Conservation (phyloP, 1,284 basidiomycete genomes). For the Ceratobasidium sp. region DNA sequence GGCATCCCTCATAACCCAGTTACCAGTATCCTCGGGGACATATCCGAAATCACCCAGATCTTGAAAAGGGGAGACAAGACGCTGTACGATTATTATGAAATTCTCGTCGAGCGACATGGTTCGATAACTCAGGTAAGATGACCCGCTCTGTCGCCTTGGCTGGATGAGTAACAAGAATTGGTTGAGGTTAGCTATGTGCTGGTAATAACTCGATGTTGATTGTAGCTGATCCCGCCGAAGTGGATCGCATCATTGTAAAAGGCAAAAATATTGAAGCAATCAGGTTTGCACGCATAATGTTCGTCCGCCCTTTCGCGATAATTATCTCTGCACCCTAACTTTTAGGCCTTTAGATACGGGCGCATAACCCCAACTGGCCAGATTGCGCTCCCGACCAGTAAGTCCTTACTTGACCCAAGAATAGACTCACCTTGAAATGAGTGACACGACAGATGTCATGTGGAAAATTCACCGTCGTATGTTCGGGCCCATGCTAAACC, state of each 20-base stretch:
- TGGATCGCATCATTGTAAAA: not conserved
- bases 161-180: too few relatives aligned
- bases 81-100: not conserved
- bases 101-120: not conserved
- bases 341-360: not conserved
- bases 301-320: not conserved
- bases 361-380: not conserved
- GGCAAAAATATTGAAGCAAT: constrained; percentile 5
- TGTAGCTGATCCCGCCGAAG: constrained; percentile 8
- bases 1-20: constrained; percentile 18
- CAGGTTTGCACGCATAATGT: not conserved
- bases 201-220: not conserved
- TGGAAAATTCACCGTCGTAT: constrained; percentile 21
- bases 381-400: not conserved
- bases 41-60: not conserved
- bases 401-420: not conserved
- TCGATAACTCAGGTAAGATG: constrained; percentile 17
- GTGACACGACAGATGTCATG: not conserved
- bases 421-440: not conserved
- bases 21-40: constrained; percentile 9
- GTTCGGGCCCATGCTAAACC: not conserved
- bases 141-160: not conserved
- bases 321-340: not conserved
- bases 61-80: not conserved
- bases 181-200: not conserved